A percentile compares a stretch with the other conserved stretches of the same genome.
Evolutionary conservation across 129 eudicot genomes (phyloP).

Genomic region (Pittosporum tobira): DNA sequence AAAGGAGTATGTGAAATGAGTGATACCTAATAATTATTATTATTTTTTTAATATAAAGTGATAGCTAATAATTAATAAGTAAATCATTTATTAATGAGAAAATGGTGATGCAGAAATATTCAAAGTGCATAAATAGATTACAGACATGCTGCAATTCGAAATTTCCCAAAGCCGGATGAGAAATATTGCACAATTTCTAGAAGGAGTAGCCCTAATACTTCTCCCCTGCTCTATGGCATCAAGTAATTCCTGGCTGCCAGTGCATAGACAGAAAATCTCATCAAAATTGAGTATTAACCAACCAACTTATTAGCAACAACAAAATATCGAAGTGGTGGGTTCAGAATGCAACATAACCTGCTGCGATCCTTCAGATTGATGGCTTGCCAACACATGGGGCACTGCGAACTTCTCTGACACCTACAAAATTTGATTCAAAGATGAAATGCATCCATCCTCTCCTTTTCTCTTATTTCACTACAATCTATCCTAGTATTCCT

Average conservation of each 20-base stretch:
- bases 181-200: slow-evolving; percentile 72
- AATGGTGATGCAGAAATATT: neutral
- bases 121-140: neutral
- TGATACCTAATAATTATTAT: neutral
- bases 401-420: slow-evolving; percentile 98
- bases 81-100: neutral
- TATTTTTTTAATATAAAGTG: neutral
- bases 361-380: slow-evolving; percentile 81
- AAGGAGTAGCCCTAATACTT: slow-evolving; percentile 53
- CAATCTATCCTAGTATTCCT: neutral
- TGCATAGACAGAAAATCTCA: slow-evolving; percentile 5
- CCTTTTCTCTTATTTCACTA: neutral
- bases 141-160: slow-evolving; percentile 88
- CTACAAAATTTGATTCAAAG: slow-evolving; percentile 21
- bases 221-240: slow-evolving; percentile 83
- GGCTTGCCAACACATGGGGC: slow-evolving; percentile 98
- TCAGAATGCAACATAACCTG: slow-evolving; percentile 44
- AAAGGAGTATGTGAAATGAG: neutral
- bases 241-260: slow-evolving; percentile 87
- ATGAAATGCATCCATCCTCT: neutral
- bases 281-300: neutral
- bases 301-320: neutral
- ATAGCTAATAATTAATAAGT: neutral
- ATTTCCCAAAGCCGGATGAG: slow-evolving; percentile 92
- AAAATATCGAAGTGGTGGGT: neutral